Base-by-base conservation (phyloP, 2,329 filamentous ascomycete species). In the Alternaria ventricosa region DNA sequence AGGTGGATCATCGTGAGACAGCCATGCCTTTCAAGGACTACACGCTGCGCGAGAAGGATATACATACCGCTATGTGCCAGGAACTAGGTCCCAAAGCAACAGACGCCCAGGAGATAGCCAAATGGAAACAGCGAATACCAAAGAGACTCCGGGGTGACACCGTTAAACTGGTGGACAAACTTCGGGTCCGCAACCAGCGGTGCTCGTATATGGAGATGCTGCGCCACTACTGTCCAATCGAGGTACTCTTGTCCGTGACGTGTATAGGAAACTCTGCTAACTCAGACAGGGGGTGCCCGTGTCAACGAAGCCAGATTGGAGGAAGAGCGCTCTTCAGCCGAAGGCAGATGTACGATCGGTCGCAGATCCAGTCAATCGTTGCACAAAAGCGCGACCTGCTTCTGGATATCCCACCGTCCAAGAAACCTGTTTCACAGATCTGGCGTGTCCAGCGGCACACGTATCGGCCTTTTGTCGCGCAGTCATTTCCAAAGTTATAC, bases 391-490 rank as follows among this genome's bases (percentile, higher is more conserved):
- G 18, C 11, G 30, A n/a, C 18, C 28, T 20, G 15, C 28, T 11
- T 44, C 54, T n/a, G 59, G 62, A 45, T 33, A 43, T 15, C 51
- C 43, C 57, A 63, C 66, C 9, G 63, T 71, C 28, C 68, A 74
- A 58, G 63, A 77, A 59, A 67, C 67, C 6, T 74, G 74, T 12
- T 81, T 96, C 47, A 88, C 89, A 33, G 87, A 91, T 20, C 81
- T 92, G 69, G 90, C 94, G 2, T 93, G 89, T 15, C 87, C 92
- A 0, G 68, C 82, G 4, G 82, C 88, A 1, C 86, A 88, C 51
- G 92, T 98, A 3, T 97, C 94, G 5, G 90, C 92, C 0, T 98
- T 97, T 75, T 97, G 94, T 77, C 91, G 91, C 73, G 91, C 93
- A 3, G 89, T 90, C 0, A 75, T 97, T 28, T 83, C 83, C 20